Evolutionary conservation across 768 basidiomycete species (phyloP), one percentile per base, ranked within the genome.

Genomic region (Dendrothele bispora): DNA sequence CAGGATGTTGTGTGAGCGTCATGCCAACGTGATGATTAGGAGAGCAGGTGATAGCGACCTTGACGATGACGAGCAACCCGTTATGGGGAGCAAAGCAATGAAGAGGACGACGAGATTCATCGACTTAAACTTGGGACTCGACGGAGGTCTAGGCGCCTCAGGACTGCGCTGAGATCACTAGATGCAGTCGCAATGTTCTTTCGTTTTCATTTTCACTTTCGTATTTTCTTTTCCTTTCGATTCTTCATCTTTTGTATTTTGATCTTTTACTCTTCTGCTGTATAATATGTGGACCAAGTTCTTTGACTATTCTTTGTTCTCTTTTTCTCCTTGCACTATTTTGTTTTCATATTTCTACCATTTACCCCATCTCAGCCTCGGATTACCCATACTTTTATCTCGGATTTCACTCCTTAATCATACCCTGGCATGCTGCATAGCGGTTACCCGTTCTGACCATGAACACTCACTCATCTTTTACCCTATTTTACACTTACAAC

Each of bases 1-100:
- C 21, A 70, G 80, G 67, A 91, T 91, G 84, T 69, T 91, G 46
- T 95, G 94, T 61, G 93, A 95, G 69, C 70, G 76, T 49, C 94
- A 95, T 65, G 87, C 87, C 43, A 39, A 39, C 11, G 30, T 6
- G 38, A 28, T 36, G 24, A 38, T 15, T 36, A 21, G 17, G 49
- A 18, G 28, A 46, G 45, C 26, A 26, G 45, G 36, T 32, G 10
- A n/a, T 10, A 32, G n/a, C n/a, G 30, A 32, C 30, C 10, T 10
- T 32, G 30, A n/a, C n/a, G n/a, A n/a, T 32, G 30, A 10, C n/a
- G n/a, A 32, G 30, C 10, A 32, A n/a, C n/a, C n/a, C n/a, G n/a
- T n/a, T 15, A 25, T 20, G 41, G 28, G 26, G 5, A 25, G 22
- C 2, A 15, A 30, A 11, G 50, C 50, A 7, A 46, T 46, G 38